Conservation (phyloP, 495 filamentous ascomycete genomes). For the Aspergillus saccharolyticus region DNA sequence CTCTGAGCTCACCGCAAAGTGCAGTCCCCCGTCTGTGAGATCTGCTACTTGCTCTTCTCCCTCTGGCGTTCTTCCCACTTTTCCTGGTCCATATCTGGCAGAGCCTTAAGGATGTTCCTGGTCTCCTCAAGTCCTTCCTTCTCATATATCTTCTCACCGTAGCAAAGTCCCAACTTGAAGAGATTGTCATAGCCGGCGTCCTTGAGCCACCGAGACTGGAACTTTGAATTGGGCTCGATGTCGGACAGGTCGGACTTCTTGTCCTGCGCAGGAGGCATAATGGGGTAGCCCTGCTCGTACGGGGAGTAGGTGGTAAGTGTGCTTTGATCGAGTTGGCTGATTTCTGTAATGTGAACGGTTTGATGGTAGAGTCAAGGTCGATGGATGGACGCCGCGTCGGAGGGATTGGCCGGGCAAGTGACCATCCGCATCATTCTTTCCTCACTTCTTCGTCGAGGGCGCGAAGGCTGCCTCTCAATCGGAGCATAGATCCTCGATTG, state of each 20-base stretch:
- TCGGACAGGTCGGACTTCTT: background rate
- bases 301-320: background rate
- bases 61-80: background rate
- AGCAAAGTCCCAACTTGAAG: constrained; percentile 10
- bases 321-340: background rate
- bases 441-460: background rate
- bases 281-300: background rate
- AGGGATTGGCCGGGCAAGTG: background rate
- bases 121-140: constrained; percentile 3
- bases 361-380: background rate
- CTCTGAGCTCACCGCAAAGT: background rate
- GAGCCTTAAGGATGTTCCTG: constrained; percentile 2
- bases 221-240: constrained; percentile 9
- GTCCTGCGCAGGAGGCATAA: background rate
- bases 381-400: background rate
- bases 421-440: no score
- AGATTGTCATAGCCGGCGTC: constrained; percentile 10
- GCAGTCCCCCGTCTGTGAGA: background rate
- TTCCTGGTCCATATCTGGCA: constrained; percentile 6
- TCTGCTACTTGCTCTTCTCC: background rate
- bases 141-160: constrained; percentile 9
- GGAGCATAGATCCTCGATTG: no score
- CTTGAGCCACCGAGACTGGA: constrained; percentile 1
- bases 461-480: background rate
- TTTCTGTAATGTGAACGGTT: background rate